These are phyloP conservation scores for Tuber umbilicatum DNA, from an alignment of 495 filamentous ascomycete genomes.

Conservation along the genomic window DNA sequence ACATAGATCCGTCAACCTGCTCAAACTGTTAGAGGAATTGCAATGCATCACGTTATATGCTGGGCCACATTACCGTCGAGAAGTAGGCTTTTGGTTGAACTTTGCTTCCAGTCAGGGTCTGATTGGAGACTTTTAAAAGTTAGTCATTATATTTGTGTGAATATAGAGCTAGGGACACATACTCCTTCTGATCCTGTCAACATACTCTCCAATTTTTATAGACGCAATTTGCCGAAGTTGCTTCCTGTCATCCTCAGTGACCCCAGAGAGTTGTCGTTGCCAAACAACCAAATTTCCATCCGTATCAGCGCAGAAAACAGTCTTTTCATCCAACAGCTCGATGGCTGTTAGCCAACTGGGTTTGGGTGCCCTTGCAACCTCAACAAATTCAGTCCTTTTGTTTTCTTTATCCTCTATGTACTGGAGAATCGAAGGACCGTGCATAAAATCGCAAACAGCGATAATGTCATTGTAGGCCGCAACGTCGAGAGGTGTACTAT, in stretches of 20 bases:
- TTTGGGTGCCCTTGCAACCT: constrained; percentile 74
- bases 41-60: not conserved
- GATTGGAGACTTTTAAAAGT: constrained; percentile 17
- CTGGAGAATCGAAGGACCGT: constrained; percentile 72
- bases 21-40: constrained; percentile 31
- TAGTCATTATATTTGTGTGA: too few species aligned
- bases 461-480: constrained; percentile 63
- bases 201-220: constrained; percentile 81
- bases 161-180: constrained; percentile 39
- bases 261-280: constrained; percentile 60
- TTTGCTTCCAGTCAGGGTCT: constrained; percentile 20
- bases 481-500: constrained; percentile 82
- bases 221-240: constrained; percentile 70
- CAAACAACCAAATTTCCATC: constrained; percentile 83
- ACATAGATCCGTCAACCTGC: constrained; percentile 84
- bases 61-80: constrained; percentile 65
- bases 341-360: constrained; percentile 77
- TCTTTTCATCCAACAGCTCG: constrained; percentile 61
- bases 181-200: constrained; percentile 66
- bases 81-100: constrained; percentile 70
- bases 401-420: constrained; percentile 43
- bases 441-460: constrained; percentile 88
- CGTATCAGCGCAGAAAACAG: constrained; percentile 71
- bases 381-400: constrained; percentile 52
- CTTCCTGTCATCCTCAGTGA: constrained; percentile 64